These are phyloP conservation scores for Berberis vulgaris DNA, from an alignment of 164 flowering plant species.

Conservation along the genomic window DNA sequence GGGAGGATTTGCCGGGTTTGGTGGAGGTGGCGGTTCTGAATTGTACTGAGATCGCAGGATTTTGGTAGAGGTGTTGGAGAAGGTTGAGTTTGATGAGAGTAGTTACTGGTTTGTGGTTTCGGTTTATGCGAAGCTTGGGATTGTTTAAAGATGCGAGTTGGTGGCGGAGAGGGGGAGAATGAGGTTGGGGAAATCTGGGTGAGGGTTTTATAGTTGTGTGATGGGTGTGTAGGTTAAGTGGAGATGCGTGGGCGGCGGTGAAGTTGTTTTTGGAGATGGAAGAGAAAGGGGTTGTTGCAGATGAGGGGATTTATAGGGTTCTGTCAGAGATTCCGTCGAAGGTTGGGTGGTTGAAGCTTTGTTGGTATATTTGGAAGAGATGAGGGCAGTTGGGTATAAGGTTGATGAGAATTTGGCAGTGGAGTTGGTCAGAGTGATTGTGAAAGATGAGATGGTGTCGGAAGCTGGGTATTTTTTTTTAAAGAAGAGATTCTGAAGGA, in stretches of 20 bases:
- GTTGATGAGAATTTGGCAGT: conserved; percentile 7
- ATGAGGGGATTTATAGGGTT: conserved; percentile 10
- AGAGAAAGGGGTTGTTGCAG: conserved; percentile 10
- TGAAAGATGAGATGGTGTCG: conserved; percentile 7
- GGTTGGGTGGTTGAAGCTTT: conserved; percentile 13
- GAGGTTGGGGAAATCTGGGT: conserved; percentile 5
- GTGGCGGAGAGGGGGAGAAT: conserved; percentile 8
- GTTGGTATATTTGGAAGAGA: conserved; percentile 11
- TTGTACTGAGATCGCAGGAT: conserved; percentile 4
- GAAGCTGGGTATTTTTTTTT: conserved; percentile 6
- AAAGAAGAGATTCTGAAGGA: conserved; percentile 11
- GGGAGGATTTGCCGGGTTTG: conserved; percentile 1
- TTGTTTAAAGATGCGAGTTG: conserved; percentile 11
- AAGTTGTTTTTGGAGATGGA: conserved; percentile 15
- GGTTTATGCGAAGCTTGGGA: conserved; percentile 9
- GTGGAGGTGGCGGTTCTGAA: background rate
- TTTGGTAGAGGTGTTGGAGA: conserved; percentile 10
- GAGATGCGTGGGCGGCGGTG: conserved; percentile 10
- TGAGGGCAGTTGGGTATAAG: conserved; percentile 11
- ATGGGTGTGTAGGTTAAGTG: conserved; percentile 10
- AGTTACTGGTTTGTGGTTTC: conserved; percentile 6
- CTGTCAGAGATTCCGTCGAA: conserved; percentile 7
- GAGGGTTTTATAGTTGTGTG: conserved; percentile 6
- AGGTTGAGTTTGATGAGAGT: conserved; percentile 10
- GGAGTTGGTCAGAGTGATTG: conserved; percentile 2